phyloP scores from a whole-genome alignment of 2,329 filamentous ascomycete genomes.

The Aureobasidium sp. region DNA sequence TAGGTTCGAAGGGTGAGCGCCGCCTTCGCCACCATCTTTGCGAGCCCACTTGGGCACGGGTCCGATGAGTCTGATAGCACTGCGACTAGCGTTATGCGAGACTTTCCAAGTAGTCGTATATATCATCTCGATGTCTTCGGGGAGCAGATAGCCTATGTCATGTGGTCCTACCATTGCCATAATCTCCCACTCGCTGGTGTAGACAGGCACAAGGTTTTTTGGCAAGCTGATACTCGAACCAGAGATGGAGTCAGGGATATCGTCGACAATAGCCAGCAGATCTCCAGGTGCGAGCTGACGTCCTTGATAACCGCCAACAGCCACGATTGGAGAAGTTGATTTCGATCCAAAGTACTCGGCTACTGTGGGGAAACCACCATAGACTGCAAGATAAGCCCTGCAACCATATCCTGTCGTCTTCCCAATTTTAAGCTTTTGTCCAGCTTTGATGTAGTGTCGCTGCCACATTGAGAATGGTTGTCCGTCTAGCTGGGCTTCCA shows the following conservation, averaged over 20 bases:
- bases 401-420: constrained; percentile 45
- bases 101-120: constrained; percentile 52
- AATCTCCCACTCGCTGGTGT: constrained; percentile 44
- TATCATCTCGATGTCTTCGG: constrained; percentile 47
- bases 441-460: constrained; percentile 40
- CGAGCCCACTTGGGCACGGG: constrained; percentile 52
- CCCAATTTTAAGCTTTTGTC: constrained; percentile 47
- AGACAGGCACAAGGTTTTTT: constrained; percentile 38
- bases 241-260: constrained; percentile 26
- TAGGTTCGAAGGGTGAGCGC: constrained; percentile 45
- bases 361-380: constrained; percentile 45
- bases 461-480: constrained; percentile 46
- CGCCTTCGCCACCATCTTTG: constrained; percentile 52
- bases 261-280: constrained; percentile 37
- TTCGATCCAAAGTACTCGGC: constrained; percentile 52
- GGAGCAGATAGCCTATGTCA: constrained; percentile 43
- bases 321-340: constrained; percentile 48
- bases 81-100: constrained; percentile 52
- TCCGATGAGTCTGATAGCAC: constrained; percentile 51
- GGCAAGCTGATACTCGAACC: constrained; percentile 30
- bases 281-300: constrained; percentile 47
- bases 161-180: constrained; percentile 49
- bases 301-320: constrained; percentile 52
- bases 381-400: constrained; percentile 50
- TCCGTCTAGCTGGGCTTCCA: constrained; percentile 45